phyloP scores from a whole-genome alignment of 495 filamentous ascomycete species.

The Margaritispora aquatica region DNA sequence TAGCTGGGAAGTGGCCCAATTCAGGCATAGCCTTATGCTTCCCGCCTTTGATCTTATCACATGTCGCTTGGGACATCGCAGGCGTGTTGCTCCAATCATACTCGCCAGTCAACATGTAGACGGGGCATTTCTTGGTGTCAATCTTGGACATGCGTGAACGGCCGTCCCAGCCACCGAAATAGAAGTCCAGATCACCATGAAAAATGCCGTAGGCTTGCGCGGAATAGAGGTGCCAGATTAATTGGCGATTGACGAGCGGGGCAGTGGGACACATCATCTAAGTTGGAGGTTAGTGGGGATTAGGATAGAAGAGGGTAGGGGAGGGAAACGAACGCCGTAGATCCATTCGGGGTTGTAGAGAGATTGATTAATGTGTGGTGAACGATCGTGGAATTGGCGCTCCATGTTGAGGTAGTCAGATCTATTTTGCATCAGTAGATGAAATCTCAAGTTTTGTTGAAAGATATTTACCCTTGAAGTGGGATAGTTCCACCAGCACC shows the following conservation, averaged over 20 bases:
- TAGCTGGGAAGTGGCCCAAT: constrained; percentile 33
- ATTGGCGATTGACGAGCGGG: constrained; percentile 29
- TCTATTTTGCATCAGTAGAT: constrained; percentile 2
- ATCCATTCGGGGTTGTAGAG: constrained; percentile 38
- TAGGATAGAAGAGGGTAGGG: not conserved
- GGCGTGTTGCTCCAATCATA: constrained; percentile 38
- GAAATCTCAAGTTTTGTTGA: not conserved
- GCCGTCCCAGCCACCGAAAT: constrained; percentile 38
- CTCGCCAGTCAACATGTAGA: constrained; percentile 39
- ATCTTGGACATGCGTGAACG: constrained; percentile 29
- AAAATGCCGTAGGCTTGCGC: constrained; percentile 38
- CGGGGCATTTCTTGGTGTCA: constrained; percentile 34
- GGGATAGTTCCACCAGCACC: constrained; percentile 34
- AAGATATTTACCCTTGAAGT: not conserved
- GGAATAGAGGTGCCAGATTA: constrained; percentile 36
- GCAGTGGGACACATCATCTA: constrained; percentile 32
- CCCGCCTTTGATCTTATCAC: constrained; percentile 33
- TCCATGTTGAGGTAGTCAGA: constrained; percentile 27
- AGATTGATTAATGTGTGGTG: constrained; percentile 26
- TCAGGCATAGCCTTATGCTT: constrained; percentile 32
- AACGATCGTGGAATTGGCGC: constrained; percentile 22
- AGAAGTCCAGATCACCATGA: constrained; percentile 38
- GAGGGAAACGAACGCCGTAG: constrained; percentile 24
- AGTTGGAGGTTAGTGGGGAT: not conserved
- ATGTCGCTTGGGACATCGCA: constrained; percentile 31